Base-by-base conservation (phyloP, 2,329 filamentous ascomycete species). In the Rasamsonia emersonii region DNA sequence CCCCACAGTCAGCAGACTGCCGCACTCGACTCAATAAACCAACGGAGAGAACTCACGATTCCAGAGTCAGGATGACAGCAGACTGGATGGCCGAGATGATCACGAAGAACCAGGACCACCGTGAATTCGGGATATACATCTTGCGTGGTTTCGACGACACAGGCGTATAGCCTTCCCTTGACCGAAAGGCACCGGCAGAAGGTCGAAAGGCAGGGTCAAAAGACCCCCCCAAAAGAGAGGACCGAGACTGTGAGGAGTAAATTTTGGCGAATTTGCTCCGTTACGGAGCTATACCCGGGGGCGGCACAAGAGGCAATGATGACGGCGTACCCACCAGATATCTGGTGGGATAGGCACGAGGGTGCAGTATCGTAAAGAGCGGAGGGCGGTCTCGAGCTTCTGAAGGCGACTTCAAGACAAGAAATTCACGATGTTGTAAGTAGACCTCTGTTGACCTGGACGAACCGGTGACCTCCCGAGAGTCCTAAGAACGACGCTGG, bases 51-150 rank as follows among this genome's bases (percentile, higher is more conserved):
- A 70, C 84, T 55, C 72, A 94, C 85, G 82, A 75, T 70, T 98
- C 89, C 43, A 95, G 80, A 15, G 73, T 79, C 45, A 96, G 71
- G 41, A 84, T 83, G 33, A 93, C 72, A 39, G 82, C 62, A 41
- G 86, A 83, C 67, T 98, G 91, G 36, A 83, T 42, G 27, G 80
- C 59, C 20, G 84, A 78, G 20, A 82, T 71, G 42, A 77, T 58
- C 61, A 93, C 76, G 56, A 96, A 96, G 40, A 77, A 68, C 70
- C 86, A 89, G 10, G 88, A 86, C 89, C 91, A 98, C 51, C 72
- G 75, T 36, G 83, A 82, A 54, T 78, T 83, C 47, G 93, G 80
- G 47, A 82, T 76, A 54, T 86, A 89, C 67, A 88, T 76, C 47
- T 62, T 75, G 46, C 53, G 50, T 24, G 36, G 45, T 19, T 41